These are phyloP conservation scores for Vaccinium vitisidaea DNA, from an alignment of 148 eudicot species.

Conservation along the genomic window DNA sequence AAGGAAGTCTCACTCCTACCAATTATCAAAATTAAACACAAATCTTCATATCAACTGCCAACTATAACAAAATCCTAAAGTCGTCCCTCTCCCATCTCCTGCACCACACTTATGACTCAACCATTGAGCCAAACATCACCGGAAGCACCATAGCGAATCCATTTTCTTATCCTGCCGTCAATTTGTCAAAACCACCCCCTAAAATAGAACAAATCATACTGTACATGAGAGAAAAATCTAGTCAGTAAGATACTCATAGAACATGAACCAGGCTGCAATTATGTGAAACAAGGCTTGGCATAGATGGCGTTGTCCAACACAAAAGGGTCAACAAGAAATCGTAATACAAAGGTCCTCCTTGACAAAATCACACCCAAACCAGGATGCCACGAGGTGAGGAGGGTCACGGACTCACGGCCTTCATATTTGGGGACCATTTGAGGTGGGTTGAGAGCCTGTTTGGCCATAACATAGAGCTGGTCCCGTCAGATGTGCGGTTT, in stretches of 20 bases:
- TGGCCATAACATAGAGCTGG: no score
- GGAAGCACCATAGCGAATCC: not conserved
- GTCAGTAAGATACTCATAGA: constrained; percentile 80
- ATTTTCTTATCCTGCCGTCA: not conserved
- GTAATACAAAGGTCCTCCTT: no score
- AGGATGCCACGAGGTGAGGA: no score
- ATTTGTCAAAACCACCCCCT: not conserved
- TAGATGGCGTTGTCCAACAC: constrained; percentile 53
- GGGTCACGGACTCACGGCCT: no score
- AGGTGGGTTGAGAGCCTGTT: no score
- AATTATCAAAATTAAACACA: not conserved
- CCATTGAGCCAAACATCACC: not conserved
- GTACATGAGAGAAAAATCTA: constrained; percentile 90
- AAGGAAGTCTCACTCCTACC: not conserved
- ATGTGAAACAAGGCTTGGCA: constrained; percentile 85
- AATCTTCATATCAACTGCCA: not conserved
- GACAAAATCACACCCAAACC: no score
- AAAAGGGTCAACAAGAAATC: constrained; percentile 38
- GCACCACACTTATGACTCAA: not conserved
- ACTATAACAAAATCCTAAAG: not conserved
- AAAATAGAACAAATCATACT: constrained; percentile 60
- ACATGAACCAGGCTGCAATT: constrained; percentile 62
- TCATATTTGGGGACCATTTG: no score
- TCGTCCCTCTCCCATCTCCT: not conserved
- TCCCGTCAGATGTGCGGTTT: no score